phyloP scores from a whole-genome alignment of 371 early-diverging fungal genomes.

The Mucor velutinosus region DNA sequence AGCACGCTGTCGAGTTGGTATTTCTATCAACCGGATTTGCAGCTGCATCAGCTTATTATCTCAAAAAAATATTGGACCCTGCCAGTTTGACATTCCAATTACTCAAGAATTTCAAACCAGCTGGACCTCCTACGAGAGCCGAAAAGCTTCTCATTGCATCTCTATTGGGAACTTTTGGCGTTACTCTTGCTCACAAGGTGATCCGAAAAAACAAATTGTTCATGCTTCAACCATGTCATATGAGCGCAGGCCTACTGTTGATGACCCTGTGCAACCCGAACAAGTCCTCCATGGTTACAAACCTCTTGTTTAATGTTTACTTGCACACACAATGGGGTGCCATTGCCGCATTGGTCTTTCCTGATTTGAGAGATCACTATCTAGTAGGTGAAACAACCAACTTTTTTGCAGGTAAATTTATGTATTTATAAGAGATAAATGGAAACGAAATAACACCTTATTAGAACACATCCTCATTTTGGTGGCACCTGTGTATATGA shows the following conservation, averaged over 20 bases:
- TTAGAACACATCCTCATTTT: constrained; percentile 52
- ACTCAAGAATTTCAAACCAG: constrained; percentile 33
- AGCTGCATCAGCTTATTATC: constrained; percentile 41
- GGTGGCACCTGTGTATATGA: constrained; percentile 50
- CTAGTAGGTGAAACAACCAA: constrained; percentile 58
- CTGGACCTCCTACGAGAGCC: constrained; percentile 39
- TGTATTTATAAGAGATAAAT: too few relatives aligned
- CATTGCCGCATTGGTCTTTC: constrained; percentile 56
- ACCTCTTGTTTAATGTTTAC: constrained; percentile 62
- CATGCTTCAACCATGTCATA: constrained; percentile 69
- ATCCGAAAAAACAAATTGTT: constrained; percentile 50
- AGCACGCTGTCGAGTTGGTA: constrained; percentile 59
- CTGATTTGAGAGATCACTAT: constrained; percentile 61
- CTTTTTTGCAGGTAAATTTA: constrained; percentile 58
- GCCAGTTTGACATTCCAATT: constrained; percentile 37
- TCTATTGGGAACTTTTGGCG: constrained; percentile 41
- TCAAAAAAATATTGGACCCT: constrained; percentile 44
- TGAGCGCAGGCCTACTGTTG: constrained; percentile 59
- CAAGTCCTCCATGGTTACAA: constrained; percentile 42
- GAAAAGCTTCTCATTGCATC: constrained; percentile 45
- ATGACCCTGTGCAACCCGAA: constrained; percentile 49
- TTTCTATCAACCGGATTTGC: constrained; percentile 53
- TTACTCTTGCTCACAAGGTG: constrained; percentile 54
- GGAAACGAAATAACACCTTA: not conserved
- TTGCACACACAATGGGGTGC: constrained; percentile 67